Base-by-base conservation (phyloP, 306 rosid species). In the Oxytropis ochrocephala region DNA sequence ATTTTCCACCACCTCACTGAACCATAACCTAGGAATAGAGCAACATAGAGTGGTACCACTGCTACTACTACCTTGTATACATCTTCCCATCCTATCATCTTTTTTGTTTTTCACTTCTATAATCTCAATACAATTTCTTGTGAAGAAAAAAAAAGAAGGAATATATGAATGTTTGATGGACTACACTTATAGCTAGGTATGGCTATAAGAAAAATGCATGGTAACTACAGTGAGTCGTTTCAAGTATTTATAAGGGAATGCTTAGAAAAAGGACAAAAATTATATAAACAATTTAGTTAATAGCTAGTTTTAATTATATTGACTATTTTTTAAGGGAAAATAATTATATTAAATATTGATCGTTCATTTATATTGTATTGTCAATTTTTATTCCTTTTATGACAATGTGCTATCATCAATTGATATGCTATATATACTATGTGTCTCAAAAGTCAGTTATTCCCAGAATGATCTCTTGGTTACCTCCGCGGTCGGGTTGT, bases 1-100 rank as follows among this genome's bases (percentile, higher is more conserved):
- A 94, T 86, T 5, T 42, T 48, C 99, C 99, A 94, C 99, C 99
- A 94, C 82, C 60, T 79, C 6, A 94, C 91, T 0, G 99, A 94
- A 41, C 99, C 97, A 32, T 87, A 94, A 2, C 99, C 99, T 56
- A 94, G 67, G 11, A 86, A 8, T 11, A 94, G 83, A 9, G 97
- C 97, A 8, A 89, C 76, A 4, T 94, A 94, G 17, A 94, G 87
- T 39, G 99, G 99, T 3, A 67, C 81, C 92, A 80, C 83, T 3
- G 91, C 97, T 7, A 44, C 95, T 24, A 91, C 79, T 47, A 94
- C 99, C 79, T 89, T 91, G 61, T 87, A 89, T 16, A 84, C 88
- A 66, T 91, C 97, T 72, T 78, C 89, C 97, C 89, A 91, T 50
- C 92, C 95, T 3, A 94, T 89, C 99, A 94, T 94, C 35, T 24